Conservation (phyloP, 139 green algal species). For the Yamagishiella unicocca region DNA sequence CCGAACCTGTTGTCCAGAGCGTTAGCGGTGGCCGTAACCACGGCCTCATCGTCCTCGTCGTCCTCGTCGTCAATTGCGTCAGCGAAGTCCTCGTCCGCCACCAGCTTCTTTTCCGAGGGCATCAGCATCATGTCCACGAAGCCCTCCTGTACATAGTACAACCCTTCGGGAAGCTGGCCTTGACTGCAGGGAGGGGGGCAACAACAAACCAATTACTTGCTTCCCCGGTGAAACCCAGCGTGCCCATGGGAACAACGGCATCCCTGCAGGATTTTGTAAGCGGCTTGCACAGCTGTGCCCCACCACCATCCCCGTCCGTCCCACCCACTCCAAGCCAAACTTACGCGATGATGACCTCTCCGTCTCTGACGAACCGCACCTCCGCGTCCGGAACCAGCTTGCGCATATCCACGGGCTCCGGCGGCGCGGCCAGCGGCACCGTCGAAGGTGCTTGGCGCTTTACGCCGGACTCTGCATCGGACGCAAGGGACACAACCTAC, state of each 20-base stretch:
- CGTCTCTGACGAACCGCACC: constrained; percentile 44
- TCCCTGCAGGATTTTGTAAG: too few relatives aligned
- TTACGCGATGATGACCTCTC: constrained; percentile 52
- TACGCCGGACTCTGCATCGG: constrained; percentile 2
- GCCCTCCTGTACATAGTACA: constrained; percentile 60
- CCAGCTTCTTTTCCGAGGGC: constrained; percentile 20
- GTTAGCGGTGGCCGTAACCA: constrained; percentile 17
- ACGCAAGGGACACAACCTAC: neutral
- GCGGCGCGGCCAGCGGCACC: constrained; percentile 35
- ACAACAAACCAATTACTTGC: neutral
- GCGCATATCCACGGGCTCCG: constrained; percentile 36
- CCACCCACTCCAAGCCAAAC: neutral
- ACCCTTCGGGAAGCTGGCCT: constrained; percentile 51
- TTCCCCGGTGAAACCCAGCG: too few relatives aligned
- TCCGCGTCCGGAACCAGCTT: constrained; percentile 52
- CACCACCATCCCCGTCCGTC: neutral
- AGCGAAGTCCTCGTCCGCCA: constrained; percentile 50
- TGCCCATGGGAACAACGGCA: too few relatives aligned
- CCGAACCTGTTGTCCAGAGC: constrained; percentile 2
- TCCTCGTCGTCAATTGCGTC: constrained; percentile 43
- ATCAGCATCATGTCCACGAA: constrained; percentile 45
- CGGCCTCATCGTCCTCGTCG: constrained; percentile 46
- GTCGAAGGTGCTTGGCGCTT: neutral
- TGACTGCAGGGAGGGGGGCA: constrained; percentile 19
- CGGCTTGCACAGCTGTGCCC: neutral